phyloP scores from a whole-genome alignment of 164 flowering plant genomes.

The Sextonia rubra region DNA sequence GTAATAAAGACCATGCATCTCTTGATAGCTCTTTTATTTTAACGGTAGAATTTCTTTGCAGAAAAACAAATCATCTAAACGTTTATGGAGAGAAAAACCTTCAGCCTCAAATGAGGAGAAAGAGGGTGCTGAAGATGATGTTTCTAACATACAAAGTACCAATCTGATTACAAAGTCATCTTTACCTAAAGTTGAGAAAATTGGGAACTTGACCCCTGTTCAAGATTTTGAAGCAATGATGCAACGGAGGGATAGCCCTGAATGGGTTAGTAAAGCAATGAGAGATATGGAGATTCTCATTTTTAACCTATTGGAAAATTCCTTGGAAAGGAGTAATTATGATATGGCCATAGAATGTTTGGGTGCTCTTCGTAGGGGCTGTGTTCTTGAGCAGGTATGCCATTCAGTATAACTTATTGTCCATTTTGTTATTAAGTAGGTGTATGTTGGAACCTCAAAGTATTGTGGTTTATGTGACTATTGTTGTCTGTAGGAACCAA shows the following conservation, averaged over 20 bases:
- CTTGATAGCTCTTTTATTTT: neutral
- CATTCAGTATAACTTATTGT: neutral
- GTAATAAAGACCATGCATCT: neutral
- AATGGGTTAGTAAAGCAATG: conserved; percentile 74
- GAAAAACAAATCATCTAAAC: conserved; percentile 66
- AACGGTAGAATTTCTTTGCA: conserved; percentile 26
- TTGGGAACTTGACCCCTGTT: conserved; percentile 59
- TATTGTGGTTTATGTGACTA: neutral
- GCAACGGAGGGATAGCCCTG: conserved; percentile 66
- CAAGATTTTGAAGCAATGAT: conserved; percentile 93
- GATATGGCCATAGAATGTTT: conserved; percentile 61
- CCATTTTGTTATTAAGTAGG: neutral
- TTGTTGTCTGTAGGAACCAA: conserved; percentile 53
- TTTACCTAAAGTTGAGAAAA: conserved; percentile 33
- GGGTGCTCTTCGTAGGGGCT: conserved; percentile 75
- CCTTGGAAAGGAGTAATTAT: conserved; percentile 49
- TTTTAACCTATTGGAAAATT: conserved; percentile 51
- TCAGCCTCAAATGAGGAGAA: conserved; percentile 54
- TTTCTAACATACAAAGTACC: conserved; percentile 20
- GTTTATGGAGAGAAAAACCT: conserved; percentile 45
- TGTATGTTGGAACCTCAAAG: neutral
- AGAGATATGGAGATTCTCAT: conserved; percentile 54
- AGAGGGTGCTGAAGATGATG: conserved; percentile 17
- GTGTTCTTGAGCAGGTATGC: conserved; percentile 79
- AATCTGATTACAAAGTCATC: conserved; percentile 24